phyloP scores from a whole-genome alignment of 78 protist genomes.

The Trichosphaerium sp. region DNA sequence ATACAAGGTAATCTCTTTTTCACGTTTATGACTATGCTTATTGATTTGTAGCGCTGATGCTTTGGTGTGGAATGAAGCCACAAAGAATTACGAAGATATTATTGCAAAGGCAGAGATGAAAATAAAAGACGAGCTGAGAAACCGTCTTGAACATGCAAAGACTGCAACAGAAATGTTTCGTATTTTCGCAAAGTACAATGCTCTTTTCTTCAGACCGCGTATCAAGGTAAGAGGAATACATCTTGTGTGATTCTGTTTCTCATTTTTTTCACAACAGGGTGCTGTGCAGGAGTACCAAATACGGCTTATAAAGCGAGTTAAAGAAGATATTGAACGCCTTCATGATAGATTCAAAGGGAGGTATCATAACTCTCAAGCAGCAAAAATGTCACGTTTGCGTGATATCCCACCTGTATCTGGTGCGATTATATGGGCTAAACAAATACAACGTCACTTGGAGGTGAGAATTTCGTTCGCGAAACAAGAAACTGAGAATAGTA shows the following conservation, averaged over 20 bases:
- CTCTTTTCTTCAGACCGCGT: constrained; percentile 58
- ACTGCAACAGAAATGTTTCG: constrained; percentile 83
- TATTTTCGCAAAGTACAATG: constrained; percentile 71
- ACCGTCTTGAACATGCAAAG: constrained; percentile 67
- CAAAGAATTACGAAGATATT: constrained; percentile 44
- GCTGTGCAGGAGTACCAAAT: constrained; percentile 77
- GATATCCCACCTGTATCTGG: constrained; percentile 83
- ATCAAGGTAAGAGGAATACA: constrained; percentile 18
- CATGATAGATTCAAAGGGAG: constrained; percentile 62
- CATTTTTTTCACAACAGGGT: constrained; percentile 16
- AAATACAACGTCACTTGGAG: constrained; percentile 76
- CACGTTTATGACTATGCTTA: too few relatives aligned
- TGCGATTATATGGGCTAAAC: constrained; percentile 77
- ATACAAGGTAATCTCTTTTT: constrained; percentile 25
- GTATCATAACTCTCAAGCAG: constrained; percentile 60
- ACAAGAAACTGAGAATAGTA: too few relatives aligned
- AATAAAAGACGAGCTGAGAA: constrained; percentile 60
- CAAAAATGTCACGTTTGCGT: constrained; percentile 51
- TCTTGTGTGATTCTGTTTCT: not conserved
- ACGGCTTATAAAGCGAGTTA: constrained; percentile 68
- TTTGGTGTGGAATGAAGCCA: constrained; percentile 46
- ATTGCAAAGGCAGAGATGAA: constrained; percentile 68
- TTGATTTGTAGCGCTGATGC: too few relatives aligned
- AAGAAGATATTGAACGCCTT: constrained; percentile 70
- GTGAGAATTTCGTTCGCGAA: too few relatives aligned